Percentiles rank a stretch among this genome's conserved stretches.
phyloP scores from a whole-genome alignment of 2,329 filamentous ascomycete genomes.

The Coniella vitis region DNA sequence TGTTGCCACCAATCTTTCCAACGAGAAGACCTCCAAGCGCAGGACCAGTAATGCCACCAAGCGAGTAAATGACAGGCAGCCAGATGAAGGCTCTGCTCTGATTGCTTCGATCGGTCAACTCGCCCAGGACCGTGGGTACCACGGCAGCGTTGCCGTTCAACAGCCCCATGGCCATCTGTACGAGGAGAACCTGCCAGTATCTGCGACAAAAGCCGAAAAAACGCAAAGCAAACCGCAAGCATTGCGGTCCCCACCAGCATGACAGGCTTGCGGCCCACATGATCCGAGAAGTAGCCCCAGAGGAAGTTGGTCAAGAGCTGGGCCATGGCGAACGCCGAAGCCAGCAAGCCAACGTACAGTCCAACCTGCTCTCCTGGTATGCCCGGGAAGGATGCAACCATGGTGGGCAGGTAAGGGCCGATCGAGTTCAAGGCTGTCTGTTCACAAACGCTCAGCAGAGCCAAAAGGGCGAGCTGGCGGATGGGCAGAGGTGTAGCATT shows the following conservation, averaged over 20 bases:
- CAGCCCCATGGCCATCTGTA: constrained; percentile 85
- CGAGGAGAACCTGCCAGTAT: constrained; percentile 76
- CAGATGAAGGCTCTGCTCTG: constrained; percentile 92
- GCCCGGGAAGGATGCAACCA: constrained; percentile 80
- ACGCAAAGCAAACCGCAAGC: constrained; percentile 72
- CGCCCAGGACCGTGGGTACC: constrained; percentile 87
- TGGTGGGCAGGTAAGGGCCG: constrained; percentile 86
- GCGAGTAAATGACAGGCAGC: constrained; percentile 89
- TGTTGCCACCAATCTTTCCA: constrained; percentile 45
- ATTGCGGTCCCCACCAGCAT: constrained; percentile 77
- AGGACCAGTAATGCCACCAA: constrained; percentile 89
- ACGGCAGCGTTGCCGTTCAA: constrained; percentile 94
- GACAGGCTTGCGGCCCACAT: constrained; percentile 73
- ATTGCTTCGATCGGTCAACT: constrained; percentile 91
- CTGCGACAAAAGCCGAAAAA: constrained; percentile 81
- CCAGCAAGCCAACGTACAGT: constrained; percentile 83
- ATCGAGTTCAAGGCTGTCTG: constrained; percentile 97
- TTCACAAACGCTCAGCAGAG: constrained; percentile 82
- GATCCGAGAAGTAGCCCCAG: constrained; percentile 80
- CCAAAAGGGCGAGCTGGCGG: constrained; percentile 75
- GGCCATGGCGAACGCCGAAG: constrained; percentile 84
- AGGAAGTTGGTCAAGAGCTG: constrained; percentile 90
- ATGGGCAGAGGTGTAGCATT: constrained; percentile 70
- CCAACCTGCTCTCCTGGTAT: constrained; percentile 67
- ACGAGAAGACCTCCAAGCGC: constrained; percentile 84